phyloP scores from a whole-genome alignment of 2,329 filamentous ascomycete genomes.

The Claviceps humidiphila region DNA sequence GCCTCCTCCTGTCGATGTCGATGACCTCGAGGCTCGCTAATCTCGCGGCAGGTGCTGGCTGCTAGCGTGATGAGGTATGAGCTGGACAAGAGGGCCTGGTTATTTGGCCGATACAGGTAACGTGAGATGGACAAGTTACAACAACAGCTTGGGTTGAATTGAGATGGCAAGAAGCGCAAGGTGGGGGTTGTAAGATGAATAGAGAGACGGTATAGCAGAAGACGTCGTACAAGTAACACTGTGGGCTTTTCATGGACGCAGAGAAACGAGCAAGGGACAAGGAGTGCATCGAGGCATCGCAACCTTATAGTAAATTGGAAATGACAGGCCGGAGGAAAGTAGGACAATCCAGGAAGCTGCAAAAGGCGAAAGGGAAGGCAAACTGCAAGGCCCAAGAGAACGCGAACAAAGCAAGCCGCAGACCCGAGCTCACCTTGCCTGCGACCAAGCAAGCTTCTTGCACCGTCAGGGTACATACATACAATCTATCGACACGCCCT shows the following conservation, averaged over 20 bases:
- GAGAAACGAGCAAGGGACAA: constrained; percentile 13
- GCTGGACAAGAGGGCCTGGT: not conserved
- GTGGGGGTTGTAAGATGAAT: constrained; percentile 1
- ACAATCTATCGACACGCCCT: constrained; percentile 5
- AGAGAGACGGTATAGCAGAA: constrained; percentile 5
- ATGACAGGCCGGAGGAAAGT: constrained; percentile 4
- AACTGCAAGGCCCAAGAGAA: not conserved
- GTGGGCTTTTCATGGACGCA: constrained; percentile 9
- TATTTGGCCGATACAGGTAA: not conserved
- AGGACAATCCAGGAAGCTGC: not conserved
- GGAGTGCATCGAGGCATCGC: constrained; percentile 30
- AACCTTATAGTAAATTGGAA: constrained; percentile 36
- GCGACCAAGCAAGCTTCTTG: not conserved
- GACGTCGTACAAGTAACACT: constrained; percentile 6
- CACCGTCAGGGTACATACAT: not conserved
- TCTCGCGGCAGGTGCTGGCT: too few species aligned
- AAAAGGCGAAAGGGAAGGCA: not conserved
- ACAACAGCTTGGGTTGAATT: not conserved
- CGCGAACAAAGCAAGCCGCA: not conserved
- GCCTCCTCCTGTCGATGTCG: not conserved
- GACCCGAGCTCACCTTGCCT: not conserved
- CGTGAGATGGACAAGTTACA: not conserved
- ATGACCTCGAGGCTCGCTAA: too few species aligned
- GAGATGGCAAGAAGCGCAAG: constrained; percentile 1
- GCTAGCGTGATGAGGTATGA: not conserved